These are phyloP conservation scores for Fusarium sulawesiense DNA, from an alignment of 2,329 filamentous ascomycete genomes.

Conservation along the genomic window DNA sequence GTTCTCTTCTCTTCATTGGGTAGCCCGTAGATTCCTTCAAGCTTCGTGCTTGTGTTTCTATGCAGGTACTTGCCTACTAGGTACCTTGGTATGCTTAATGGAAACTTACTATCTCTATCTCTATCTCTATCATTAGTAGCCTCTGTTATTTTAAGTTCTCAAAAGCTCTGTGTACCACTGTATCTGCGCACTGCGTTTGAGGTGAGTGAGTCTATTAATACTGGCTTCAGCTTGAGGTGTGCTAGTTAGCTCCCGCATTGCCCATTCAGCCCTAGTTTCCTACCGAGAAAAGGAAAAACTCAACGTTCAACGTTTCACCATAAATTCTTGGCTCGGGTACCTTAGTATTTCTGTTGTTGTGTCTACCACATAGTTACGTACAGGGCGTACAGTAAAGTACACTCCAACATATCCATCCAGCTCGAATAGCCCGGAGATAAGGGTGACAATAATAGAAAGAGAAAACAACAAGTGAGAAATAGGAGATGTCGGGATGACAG, in stretches of 20 bases:
- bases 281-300: slow-evolving; percentile 1
- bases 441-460: background rate
- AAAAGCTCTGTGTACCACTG: background rate
- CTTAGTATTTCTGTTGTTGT: background rate
- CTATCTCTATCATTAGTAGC: background rate
- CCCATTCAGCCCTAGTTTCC: slow-evolving; percentile 23
- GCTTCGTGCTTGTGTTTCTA: background rate
- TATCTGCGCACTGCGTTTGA: background rate
- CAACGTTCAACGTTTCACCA: slow-evolving; percentile 32
- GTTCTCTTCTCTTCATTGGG: background rate
- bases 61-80: background rate
- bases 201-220: background rate
- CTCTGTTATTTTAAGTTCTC: background rate
- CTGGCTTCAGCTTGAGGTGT: background rate
- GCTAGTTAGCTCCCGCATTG: slow-evolving; percentile 16
- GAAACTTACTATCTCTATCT: background rate
- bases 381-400: background rate
- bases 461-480: slow-evolving; percentile 11
- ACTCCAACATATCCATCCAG: background rate
- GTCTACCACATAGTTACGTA: background rate
- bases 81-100: background rate
- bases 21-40: background rate
- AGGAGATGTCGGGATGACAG: slow-evolving; percentile 21
- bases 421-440: slow-evolving; percentile 21
- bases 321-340: slow-evolving; percentile 5